Percentiles rank a stretch among this genome's conserved stretches.
Conservation (phyloP, 2,329 filamentous ascomycete species). For the Magnaporthales sp. region DNA sequence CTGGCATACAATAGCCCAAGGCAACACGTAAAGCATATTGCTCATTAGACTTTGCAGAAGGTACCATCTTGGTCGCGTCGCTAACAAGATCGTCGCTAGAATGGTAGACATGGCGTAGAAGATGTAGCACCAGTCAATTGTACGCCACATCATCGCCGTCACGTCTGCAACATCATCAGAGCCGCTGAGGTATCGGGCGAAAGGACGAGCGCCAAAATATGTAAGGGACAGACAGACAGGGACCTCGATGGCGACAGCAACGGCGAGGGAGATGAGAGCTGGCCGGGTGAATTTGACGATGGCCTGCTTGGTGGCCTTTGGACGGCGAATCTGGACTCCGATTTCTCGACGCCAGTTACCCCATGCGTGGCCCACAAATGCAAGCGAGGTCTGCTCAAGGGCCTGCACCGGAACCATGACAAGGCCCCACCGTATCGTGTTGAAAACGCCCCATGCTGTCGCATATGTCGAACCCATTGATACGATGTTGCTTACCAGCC, state of each 20-base stretch:
- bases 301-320: too few relatives aligned
- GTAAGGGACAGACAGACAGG: constrained; percentile 56
- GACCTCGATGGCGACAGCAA: constrained; percentile 51
- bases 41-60: constrained; percentile 57
- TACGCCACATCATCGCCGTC: constrained; percentile 56
- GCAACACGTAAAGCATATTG: too few relatives aligned
- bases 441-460: too few relatives aligned
- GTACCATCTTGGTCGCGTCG: constrained; percentile 58
- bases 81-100: constrained; percentile 54
- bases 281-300: too few relatives aligned
- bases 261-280: constrained; percentile 37
- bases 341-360: constrained; percentile 34
- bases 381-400: constrained; percentile 54
- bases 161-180: constrained; percentile 50
- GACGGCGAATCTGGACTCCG: constrained; percentile 13
- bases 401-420: constrained; percentile 65
- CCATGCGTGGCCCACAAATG: constrained; percentile 62
- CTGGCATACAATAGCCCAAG: too few relatives aligned
- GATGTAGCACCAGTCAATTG: constrained; percentile 59
- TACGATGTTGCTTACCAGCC: too few relatives aligned
- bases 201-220: too few relatives aligned
- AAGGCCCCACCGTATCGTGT: too few relatives aligned
- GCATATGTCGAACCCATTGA: too few relatives aligned
- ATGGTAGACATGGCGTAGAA: constrained; percentile 60
- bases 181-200: too few relatives aligned